Base-by-base conservation (phyloP, 768 basidiomycete species). In the Pleurotus pulmonarius region DNA sequence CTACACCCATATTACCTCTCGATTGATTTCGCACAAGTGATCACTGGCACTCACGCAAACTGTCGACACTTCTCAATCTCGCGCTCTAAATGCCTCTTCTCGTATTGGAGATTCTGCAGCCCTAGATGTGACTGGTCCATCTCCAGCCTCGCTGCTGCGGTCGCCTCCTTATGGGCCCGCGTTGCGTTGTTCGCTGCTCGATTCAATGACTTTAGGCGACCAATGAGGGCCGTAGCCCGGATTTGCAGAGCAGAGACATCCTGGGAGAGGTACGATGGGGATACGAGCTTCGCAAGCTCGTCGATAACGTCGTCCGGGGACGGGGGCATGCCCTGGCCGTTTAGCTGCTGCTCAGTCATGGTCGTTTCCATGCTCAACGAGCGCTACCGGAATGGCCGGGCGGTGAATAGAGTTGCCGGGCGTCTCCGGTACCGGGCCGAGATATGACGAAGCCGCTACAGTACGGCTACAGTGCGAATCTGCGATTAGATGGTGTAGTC, bases 41-140 rank as follows among this genome's bases (percentile, higher is more conserved):
- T 45, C 24, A 24, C 25, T 13, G 16, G 45, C 49, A 79, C 90
- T 64, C 67, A 94, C 92, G 89, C 90, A 66, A 93, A 95, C 66
- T 94, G 92, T 47, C 90, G 83, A 71, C 93, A 95, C 67, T 94
- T 93, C 63, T 92, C 89, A 37, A 95, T 95, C 73, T 95, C 93
- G 56, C 90, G 81, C 69, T 94, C 91, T 4, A 95, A 82, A 65
- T 95, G 92, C 24, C 91, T 81, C 66, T 90, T 92, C 71, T 95
- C 92, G 62, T 94, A 95, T 48, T 89, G 78, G 37, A 94, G 75
- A 61, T 95, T 95, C 71, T 95, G 92, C 26, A 92, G 81, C 18
- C 85, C 85, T 39, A 95, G 83, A 69, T 92, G 85, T 0, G 90
- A 87, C 71, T 92, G 87, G 72, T 94, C 93, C 91, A 95, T 94